Percentiles rank a stretch among this genome's conserved stretches.
phyloP scores from a whole-genome alignment of 345 rosid species.

The Brassica nigra region DNA sequence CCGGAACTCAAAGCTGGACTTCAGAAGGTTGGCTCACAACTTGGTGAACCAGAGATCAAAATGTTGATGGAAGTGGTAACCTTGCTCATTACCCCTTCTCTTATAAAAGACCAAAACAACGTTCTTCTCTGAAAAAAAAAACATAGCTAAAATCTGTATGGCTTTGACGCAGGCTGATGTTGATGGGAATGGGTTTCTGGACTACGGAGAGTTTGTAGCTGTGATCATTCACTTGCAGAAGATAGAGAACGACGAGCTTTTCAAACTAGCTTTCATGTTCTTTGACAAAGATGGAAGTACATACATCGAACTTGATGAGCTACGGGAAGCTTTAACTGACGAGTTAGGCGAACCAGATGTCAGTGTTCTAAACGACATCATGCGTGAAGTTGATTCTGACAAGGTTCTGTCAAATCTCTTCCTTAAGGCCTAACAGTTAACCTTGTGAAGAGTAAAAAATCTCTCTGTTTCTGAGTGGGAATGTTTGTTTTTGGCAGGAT shows the following conservation, averaged over 20 bases:
- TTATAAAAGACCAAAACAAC: not conserved
- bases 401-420: slow-evolving; percentile 53
- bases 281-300: slow-evolving; percentile 85
- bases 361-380: slow-evolving; percentile 72
- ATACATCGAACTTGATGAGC: slow-evolving; percentile 75
- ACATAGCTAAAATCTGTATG: not conserved
- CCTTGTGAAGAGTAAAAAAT: not conserved
- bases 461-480: not conserved
- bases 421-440: not conserved
- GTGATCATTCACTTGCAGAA: slow-evolving; percentile 95
- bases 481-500: slow-evolving; percentile 53
- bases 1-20: slow-evolving; percentile 88
- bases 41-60: slow-evolving; percentile 91
- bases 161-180: slow-evolving; percentile 75
- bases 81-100: not conserved
- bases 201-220: slow-evolving; percentile 94
- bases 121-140: not conserved
- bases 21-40: slow-evolving; percentile 84
- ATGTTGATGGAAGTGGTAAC: slow-evolving; percentile 99
- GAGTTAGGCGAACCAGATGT: slow-evolving; percentile 65
- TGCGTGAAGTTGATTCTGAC: slow-evolving; percentile 94
- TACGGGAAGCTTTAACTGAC: slow-evolving; percentile 71
- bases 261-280: slow-evolving; percentile 85
- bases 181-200: slow-evolving; percentile 85
- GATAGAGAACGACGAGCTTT: slow-evolving; percentile 95